Evolutionary conservation across 805 yeast species (phyloP), one percentile per base, ranked within the genome.

Genomic region (Grigorovia transvaalensis): DNA sequence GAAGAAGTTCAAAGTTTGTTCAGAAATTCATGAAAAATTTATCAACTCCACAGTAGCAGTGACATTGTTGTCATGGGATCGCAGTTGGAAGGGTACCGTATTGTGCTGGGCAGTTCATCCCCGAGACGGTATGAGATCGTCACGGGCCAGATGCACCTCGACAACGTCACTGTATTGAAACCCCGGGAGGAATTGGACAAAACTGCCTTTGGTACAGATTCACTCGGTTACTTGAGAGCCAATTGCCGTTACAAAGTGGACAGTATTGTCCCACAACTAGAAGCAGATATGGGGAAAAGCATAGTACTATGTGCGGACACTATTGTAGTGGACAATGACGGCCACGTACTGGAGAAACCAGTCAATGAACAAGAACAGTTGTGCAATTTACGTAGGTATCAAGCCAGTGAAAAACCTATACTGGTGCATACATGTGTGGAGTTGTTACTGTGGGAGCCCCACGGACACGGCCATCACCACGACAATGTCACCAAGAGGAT

Each of bases 101-200:
- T 90, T 27, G 71, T 88, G 5, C 73, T 91, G 7, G 96, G 96
- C 0, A 88, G 96, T 2, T 77, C 85, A 0, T 90, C 97, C 0
- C 91, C 95, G 2, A 74, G 96, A 54, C 71, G 99, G 52, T 68
- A 71, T 50, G 87, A 86, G 51, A 84, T 93, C n/a, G 60, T 93
- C 30, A 61, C 66, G 5, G 80, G 84, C 57, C 57, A 53, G 1
- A 65, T 85, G 64, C 83, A 83, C 0, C 66, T 85, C 41, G 48
- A 63, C 0, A 62, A 77, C 9, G 59, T 74, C 12, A 68, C 66
- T 27, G 71, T 85, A 0, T 65, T 77, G 13, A 79, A 81, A 18
- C 85, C 96, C 0, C 70, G 78, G 50, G 99, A 91, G 64, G 74
- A 90, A 64, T 71, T 93, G 44, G 72, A 78, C 53, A 88, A 89